Evolutionary conservation across 2,329 filamentous ascomycete genomes (phyloP), one percentile per base, ranked within the genome.

Genomic region (Aspergillus awamori): DNA sequence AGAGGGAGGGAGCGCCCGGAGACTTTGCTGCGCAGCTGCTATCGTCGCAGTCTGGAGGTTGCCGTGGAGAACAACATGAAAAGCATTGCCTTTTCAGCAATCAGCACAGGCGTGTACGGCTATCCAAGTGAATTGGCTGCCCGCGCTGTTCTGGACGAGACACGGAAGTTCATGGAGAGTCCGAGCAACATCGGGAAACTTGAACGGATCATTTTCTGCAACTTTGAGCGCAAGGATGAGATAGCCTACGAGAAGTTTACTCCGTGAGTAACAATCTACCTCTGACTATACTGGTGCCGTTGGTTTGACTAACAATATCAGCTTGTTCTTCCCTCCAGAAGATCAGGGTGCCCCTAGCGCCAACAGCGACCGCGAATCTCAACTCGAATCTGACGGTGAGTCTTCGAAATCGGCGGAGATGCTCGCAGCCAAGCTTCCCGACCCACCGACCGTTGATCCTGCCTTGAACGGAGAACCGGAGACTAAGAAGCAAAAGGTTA

Each of bases 81-180:
- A 71, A 91, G 85, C 49, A 83, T 98, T 58, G 95, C 92, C 0
- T 97, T 99, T 69, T 87, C 89, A 43, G 89, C 87, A 20, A 84
- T 98, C 62, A 96, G 93, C 72, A 97, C 94, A 0, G 95, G 94
- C 0, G 76, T 97, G 1, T 98, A 97, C 72, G 92, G 92, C 0
- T 98, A 96, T 72, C 94, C 94, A 0, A 90, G 86, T 68, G 65
- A 72, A 0, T 84, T 88, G 43, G 95, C 94, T 1, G 92, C 92
- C 0, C 75, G 81, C n/a, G 83, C 89, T 8, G 95, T 92, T 1
- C 83, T 90, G 56, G 80, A 83, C 33, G 85, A 86, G 39, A 84
- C 87, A 48, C 80, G 82, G 57, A 76, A 75, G 45, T 89, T 87
- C 71, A 68, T 89, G 24, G 80, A 82, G 10, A 74, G 65, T 5